Conservation (phyloP, 192 early-diverging fungal species). For the Physocladia obscura region DNA sequence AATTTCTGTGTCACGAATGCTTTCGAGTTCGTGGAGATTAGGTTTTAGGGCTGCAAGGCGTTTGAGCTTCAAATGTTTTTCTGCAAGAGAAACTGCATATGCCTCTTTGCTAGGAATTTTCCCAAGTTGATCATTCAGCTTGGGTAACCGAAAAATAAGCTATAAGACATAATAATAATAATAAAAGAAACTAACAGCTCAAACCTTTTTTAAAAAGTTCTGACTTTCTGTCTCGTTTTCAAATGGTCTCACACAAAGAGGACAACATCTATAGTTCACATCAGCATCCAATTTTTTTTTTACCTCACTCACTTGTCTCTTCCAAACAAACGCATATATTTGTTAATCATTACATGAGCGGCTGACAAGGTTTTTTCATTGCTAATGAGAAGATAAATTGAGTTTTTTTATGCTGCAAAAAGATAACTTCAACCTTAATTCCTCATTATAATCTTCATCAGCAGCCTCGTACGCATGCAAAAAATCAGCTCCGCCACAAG, state of each 20-base stretch:
- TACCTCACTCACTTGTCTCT: slow-evolving; percentile 6
- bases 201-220: slow-evolving; percentile 42
- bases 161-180: not conserved
- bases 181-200: not conserved
- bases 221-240: slow-evolving; percentile 46
- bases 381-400: not conserved
- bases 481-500: slow-evolving; percentile 31
- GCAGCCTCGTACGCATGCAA: slow-evolving; percentile 30
- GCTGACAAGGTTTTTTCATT: slow-evolving; percentile 4
- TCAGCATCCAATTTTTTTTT: not conserved
- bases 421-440: slow-evolving; percentile 30
- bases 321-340: slow-evolving; percentile 18
- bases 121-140: slow-evolving; percentile 37
- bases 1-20: slow-evolving; percentile 49
- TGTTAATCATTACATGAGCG: slow-evolving; percentile 14
- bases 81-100: slow-evolving; percentile 10
- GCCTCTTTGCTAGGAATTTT: slow-evolving; percentile 39
- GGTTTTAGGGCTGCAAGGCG: slow-evolving; percentile 43
- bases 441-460: slow-evolving; percentile 35
- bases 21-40: slow-evolving; percentile 43
- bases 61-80: not conserved
- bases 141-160: not conserved
- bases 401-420: not conserved
- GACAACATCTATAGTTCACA: slow-evolving; percentile 61
- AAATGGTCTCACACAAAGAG: slow-evolving; percentile 81